Conservation (phyloP, 108 stramenopile species). For the Conticribra weissflogii region DNA sequence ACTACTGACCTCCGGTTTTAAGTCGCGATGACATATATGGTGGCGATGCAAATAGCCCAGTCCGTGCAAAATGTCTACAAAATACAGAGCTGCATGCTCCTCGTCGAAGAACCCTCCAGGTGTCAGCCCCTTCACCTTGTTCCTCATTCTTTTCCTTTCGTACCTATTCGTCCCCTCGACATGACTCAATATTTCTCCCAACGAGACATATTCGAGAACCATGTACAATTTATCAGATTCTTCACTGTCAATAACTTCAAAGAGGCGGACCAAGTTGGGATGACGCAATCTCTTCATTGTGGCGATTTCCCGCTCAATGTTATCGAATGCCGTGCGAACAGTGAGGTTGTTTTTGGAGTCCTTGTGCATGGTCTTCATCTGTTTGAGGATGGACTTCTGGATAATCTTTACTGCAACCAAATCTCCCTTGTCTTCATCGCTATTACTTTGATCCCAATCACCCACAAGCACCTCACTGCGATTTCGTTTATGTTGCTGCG, state of each 20-base stretch:
- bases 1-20: conserved; percentile 82
- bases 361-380: conserved; percentile 71
- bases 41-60: conserved; percentile 88
- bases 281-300: conserved; percentile 87
- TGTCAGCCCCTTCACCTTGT: conserved; percentile 46
- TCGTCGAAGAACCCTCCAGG: conserved; percentile 80
- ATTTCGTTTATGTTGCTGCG: conserved; percentile 4
- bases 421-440: conserved; percentile 48
- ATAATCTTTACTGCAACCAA: conserved; percentile 87
- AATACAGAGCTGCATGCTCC: conserved; percentile 71
- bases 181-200: conserved; percentile 89
- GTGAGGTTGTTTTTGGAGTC: conserved; percentile 44
- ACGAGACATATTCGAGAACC: conserved; percentile 88
- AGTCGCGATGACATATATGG: conserved; percentile 82
- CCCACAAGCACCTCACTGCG: conserved; percentile 36
- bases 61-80: conserved; percentile 89
- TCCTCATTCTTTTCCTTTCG: conserved; percentile 31
- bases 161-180: conserved; percentile 69
- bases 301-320: conserved; percentile 90
- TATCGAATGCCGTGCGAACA: conserved; percentile 76
- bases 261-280: conserved; percentile 80
- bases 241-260: conserved; percentile 87
- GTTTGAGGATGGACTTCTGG: conserved; percentile 77
- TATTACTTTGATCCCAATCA: conserved; percentile 3
- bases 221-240: conserved; percentile 83